Evolutionary conservation across 108 stramenopile genomes (phyloP), one percentile per base, ranked within the genome.

Genomic region (Pseudonitzschia pungens): DNA sequence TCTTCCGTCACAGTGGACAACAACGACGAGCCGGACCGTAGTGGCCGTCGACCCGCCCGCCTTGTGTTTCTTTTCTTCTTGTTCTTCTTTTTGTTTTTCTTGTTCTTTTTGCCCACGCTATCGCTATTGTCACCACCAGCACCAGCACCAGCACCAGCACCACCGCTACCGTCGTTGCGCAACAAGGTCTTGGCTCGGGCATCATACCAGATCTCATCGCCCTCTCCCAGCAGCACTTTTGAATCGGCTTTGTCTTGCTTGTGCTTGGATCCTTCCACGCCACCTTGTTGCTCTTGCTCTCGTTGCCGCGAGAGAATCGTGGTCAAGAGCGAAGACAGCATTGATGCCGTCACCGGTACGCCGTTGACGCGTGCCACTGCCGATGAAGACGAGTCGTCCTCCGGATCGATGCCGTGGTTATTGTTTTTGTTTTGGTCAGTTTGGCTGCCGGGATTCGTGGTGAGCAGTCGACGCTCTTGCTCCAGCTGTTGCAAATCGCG

Each of bases 401-500:
- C 36, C 6, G 36, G 36, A n/a, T n/a, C n/a, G n/a, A n/a, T n/a
- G n/a, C n/a, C n/a, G n/a, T 6, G 36, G 36, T 5, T 36, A 36
- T 36, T 36, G 36, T 36, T 36, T 2, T 36, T 36, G 36, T 36
- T 36, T 2, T 36, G 2, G 36, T 36, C 6, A 6, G 2, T 36
- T 2, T 36, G 2, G 36, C 14, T 48, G 45, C 14, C 2, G 45
- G 7, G 10, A 36, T 36, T 6, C 36, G 36, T 36, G 2, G 4
- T 11, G 9, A 48, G 1, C 16, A 18, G 45, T 18, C 1, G 14
- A 10, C 45, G 45, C 20, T 55, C 24, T 2, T 24, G 22, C 10
- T 55, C 54, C 54, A 55, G 54, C 10, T 55, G 5, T 24, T 55
- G 24, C 26, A 55, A 55, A 55, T 55, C 54, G 54, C 54, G 54